Conservation (phyloP, 2,329 filamentous ascomycete genomes). For the Claviceps sp. region DNA sequence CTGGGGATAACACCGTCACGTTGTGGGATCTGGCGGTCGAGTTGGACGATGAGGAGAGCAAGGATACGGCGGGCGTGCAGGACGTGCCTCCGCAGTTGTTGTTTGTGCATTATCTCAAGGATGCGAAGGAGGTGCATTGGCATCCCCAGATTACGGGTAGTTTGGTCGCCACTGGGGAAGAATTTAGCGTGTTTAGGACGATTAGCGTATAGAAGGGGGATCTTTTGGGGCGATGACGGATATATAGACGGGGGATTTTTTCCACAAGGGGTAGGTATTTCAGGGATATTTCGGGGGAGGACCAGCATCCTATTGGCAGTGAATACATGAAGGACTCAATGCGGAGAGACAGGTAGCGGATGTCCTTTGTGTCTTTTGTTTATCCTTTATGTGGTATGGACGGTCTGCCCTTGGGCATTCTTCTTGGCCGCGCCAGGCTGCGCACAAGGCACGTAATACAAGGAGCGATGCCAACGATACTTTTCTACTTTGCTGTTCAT, state of each 20-base stretch:
- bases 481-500: no score
- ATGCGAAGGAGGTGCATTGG: conserved; percentile 95
- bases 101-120: conserved; percentile 93
- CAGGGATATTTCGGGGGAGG: no score
- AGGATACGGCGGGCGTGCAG: conserved; percentile 70
- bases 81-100: conserved; percentile 89
- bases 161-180: conserved; percentile 78
- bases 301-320: no score
- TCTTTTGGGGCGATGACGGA: neutral
- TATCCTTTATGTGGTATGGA: no score
- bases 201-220: conserved; percentile 53
- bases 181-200: conserved; percentile 76
- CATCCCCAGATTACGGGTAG: conserved; percentile 89
- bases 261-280: neutral
- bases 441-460: no score
- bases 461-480: no score
- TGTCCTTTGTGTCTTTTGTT: no score
- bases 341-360: no score
- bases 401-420: no score
- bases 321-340: no score
- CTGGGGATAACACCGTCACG: conserved; percentile 86
- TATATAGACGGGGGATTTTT: neutral
- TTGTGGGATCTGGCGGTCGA: conserved; percentile 96
- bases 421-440: no score
- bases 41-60: conserved; percentile 91